phyloP scores from a whole-genome alignment of 352 stramenopile genomes.

The Phytopythium delawarense region DNA sequence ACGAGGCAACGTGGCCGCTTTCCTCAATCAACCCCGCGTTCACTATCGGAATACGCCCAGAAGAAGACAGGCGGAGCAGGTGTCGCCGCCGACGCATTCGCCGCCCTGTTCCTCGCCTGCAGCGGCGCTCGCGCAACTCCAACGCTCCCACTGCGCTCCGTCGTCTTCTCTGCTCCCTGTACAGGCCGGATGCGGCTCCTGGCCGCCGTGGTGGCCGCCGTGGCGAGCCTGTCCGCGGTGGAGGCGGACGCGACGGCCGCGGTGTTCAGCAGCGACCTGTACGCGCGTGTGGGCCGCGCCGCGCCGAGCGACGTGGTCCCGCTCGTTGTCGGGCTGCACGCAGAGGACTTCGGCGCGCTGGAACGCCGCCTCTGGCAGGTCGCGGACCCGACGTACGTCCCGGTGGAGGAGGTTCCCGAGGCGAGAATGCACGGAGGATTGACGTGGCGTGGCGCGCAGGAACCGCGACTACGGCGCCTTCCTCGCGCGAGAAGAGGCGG shows the following conservation, averaged over 20 bases:
- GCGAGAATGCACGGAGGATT: neutral
- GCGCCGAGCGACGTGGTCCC: slow-evolving; percentile 37
- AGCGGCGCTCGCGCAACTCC: neutral
- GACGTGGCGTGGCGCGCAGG: slow-evolving; percentile 16
- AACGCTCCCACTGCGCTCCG: neutral
- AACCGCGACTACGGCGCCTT: slow-evolving; percentile 47
- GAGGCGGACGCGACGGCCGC: neutral
- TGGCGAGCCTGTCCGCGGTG: neutral
- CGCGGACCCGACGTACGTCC: slow-evolving; percentile 50
- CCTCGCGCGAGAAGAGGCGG: slow-evolving; percentile 32
- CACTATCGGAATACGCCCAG: too few species aligned
- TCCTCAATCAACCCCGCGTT: neutral
- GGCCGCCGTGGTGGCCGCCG: neutral
- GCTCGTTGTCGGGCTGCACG: slow-evolving; percentile 48
- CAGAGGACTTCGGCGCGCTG: slow-evolving; percentile 41
- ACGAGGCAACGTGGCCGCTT: neutral
- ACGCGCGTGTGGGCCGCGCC: slow-evolving; percentile 22
- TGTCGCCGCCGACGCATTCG: neutral
- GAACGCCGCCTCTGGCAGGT: slow-evolving; percentile 49
- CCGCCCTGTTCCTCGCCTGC: neutral
- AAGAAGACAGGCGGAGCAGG: neutral
- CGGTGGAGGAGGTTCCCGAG: neutral
- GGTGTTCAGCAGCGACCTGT: slow-evolving; percentile 30
- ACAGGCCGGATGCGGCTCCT: neutral
- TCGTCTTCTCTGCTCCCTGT: neutral